Conservation (phyloP, 2,329 filamentous ascomycete genomes). For the Xylariaceae sp. region DNA sequence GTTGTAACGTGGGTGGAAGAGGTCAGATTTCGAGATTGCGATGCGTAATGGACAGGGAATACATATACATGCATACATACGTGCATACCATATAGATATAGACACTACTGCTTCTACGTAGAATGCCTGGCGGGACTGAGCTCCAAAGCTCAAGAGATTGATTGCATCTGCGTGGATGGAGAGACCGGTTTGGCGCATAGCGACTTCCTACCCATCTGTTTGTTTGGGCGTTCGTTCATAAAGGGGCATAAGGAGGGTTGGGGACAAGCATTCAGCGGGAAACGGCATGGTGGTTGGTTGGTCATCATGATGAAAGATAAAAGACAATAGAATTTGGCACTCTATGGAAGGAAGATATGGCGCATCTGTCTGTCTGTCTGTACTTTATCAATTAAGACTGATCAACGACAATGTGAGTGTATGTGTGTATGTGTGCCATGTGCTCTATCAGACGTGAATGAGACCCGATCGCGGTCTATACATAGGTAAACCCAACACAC, state of each 20-base stretch:
- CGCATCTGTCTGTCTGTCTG: no score
- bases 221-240: background rate
- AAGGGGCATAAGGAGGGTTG: no score
- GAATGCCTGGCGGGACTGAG: background rate
- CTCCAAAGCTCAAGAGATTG: background rate
- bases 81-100: no score
- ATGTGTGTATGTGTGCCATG: background rate
- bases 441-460: background rate
- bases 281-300: background rate
- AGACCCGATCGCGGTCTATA: background rate
- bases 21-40: no score
- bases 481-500: constrained; percentile 2
- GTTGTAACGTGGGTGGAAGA: no score
- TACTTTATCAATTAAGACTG: background rate
- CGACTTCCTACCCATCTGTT: background rate
- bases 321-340: no score
- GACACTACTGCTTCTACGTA: background rate
- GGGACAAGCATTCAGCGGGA: constrained; percentile 2
- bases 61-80: no score
- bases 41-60: no score
- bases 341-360: no score
- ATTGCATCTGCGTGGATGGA: background rate
- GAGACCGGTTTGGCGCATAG: background rate
- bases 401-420: background rate
- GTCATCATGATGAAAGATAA: no score